Percentiles rank a stretch among this genome's conserved stretches.
phyloP scores from a whole-genome alignment of 305 asterid species.

The Ilex paraguariensis region DNA sequence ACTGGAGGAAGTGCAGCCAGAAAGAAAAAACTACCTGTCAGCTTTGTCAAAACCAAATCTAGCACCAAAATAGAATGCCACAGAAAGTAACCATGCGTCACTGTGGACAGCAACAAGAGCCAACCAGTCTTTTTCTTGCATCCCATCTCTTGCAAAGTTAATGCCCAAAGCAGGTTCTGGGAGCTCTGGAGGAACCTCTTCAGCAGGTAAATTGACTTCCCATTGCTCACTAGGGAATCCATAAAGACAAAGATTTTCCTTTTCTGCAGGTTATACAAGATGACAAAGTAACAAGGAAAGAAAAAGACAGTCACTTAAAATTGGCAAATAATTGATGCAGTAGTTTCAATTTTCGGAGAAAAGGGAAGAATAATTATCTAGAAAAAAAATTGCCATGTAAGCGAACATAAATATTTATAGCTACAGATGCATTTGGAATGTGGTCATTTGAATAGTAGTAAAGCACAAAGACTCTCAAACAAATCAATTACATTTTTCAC shows the following conservation, averaged over 20 bases:
- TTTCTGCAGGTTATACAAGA: conserved; percentile 26
- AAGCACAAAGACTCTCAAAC: background rate
- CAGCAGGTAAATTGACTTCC: conserved; percentile 49
- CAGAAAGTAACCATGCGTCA: conserved; percentile 42
- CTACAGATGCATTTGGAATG: background rate
- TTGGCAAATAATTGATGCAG: background rate
- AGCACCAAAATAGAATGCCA: conserved; percentile 50
- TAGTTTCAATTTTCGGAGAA: background rate
- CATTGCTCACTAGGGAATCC: conserved; percentile 41
- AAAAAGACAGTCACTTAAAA: background rate
- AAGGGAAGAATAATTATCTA: background rate
- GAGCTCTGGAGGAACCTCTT: conserved; percentile 51
- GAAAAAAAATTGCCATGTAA: background rate
- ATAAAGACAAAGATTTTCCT: conserved; percentile 49
- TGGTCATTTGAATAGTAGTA: background rate
- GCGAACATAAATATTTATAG: background rate
- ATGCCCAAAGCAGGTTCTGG: conserved; percentile 56
- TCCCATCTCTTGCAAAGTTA: conserved; percentile 54
- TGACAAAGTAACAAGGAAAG: background rate
- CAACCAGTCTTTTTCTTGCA: conserved; percentile 47
- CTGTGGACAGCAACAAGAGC: conserved; percentile 50
- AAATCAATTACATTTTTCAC: background rate
- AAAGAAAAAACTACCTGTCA: conserved; percentile 27
- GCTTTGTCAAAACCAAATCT: conserved; percentile 44
- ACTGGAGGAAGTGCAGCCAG: background rate